Evolutionary conservation across 768 basidiomycete species (phyloP), one percentile per base, ranked within the genome.

Genomic region (Phanerochaete sordida): DNA sequence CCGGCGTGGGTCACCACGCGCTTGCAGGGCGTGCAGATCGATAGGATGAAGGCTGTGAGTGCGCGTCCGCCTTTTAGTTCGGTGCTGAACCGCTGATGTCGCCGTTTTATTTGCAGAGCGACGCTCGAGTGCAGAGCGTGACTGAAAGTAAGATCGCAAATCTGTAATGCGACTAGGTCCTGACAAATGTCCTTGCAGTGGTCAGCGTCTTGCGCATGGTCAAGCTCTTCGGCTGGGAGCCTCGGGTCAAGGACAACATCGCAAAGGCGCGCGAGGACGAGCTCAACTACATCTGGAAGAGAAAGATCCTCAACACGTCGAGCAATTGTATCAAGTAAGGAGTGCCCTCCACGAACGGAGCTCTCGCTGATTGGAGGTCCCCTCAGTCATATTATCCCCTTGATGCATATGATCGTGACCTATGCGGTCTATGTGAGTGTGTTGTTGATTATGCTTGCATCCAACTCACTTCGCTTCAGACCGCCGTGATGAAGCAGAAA

Each of bases 401-500:
- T 90, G 9, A 37, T 82, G 0, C 84, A 82, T 30, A 91, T 90
- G 88, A 66, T 86, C 44, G 77, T 81, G 16, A 85, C 87, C 1
- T 90, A 83, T 64, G 75, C 79, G 1, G 76, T 82, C 7, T 90
- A 85, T 61, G 78, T 86, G 72, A 56, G 82, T 39, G 13, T 21
- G 2, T 15, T 13, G 3, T 7, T 39, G 9, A 21, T n/a, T 3
- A 33, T 2, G 5, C 16, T 4, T 31, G 43, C 46, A 5, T 28
- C 6, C 1, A 5, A 15, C 46, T 26, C 1, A 24, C 15, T 23
- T 13, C 24, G 9, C 23, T 56, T 0, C 45, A 72, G 71, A 79
- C 78, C 12, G 31, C 77, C 0, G 65, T 79, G 1, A 72, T 77
- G 71, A 72, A 74, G 56, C 57, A 71, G 57, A 31, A n/a, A 15